Base-by-base conservation (phyloP, 305 asterid species). In the Solanum hybrid region DNA sequence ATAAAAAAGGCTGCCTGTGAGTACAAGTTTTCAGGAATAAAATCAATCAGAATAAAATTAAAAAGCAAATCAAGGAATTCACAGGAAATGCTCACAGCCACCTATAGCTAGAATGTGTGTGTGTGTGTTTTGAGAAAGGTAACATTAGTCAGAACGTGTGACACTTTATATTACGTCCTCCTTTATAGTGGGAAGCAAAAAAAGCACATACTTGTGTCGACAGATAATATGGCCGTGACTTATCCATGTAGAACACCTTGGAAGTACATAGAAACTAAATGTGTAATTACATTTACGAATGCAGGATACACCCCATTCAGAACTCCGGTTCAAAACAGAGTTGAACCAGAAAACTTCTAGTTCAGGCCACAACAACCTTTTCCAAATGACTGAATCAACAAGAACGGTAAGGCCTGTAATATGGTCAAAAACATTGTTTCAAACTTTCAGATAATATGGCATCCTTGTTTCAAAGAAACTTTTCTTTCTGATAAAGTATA, bases 301-400 rank as follows among this genome's bases (percentile, higher is more conserved):
- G 74, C 87, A 98, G 99, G 99, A 98, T 98, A 98, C 99, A 91
- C 99, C 99, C 99, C 99, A 98, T 91, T 98, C 99, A 71, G 99
- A 97, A 94, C 99, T 97, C 86, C 97, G 94, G 91, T 98, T 98
- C 93, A 98, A 93, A 84, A 98, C 97, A 1, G 99, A 97, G 94
- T 98, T 98, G 94, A 98, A 98, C 99, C 99, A 98, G 91, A 97
- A 96, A 91, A 98, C 99, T 92, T 97, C 97, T 61, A 97, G 89
- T 90, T 97, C 99, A 90, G 99, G 98, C 99, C 98, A 98, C 90
- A 95, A 91, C 91, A 90, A 88, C 93, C 88, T 96, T 94, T 94
- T 95, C 99, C 99, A 97, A 91, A 95, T 90, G 91, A 96, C 91
- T 89, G 98, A 95, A 93, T 98, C 99, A 28, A 96, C 93, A 89